A percentile compares a stretch with the other conserved stretches of the same genome.
Evolutionary conservation across 148 eudicot species (phyloP).

Genomic region (Persicaria maculosa): DNA sequence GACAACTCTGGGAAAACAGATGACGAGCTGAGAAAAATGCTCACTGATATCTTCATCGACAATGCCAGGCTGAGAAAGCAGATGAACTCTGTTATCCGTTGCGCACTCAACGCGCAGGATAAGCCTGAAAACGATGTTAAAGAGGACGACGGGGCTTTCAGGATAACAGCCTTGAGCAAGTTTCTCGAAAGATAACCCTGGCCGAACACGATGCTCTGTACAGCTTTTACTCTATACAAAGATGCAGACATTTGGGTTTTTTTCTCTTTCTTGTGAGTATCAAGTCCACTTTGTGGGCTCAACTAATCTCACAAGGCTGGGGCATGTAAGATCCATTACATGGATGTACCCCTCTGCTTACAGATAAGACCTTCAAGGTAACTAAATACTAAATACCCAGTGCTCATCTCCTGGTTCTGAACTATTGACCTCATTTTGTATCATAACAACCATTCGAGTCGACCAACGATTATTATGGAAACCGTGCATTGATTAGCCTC

Average conservation of each 20-base stretch:
- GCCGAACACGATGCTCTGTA: not conserved
- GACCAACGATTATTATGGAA: too few relatives aligned
- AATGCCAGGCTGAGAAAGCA: constrained; percentile 72
- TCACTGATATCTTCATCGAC: constrained; percentile 53
- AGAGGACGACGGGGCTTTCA: constrained; percentile 26
- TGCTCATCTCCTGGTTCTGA: too few relatives aligned
- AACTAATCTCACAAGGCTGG: too few relatives aligned
- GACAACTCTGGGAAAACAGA: constrained; percentile 23
- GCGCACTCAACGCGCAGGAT: constrained; percentile 32
- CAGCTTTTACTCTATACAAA: constrained; percentile 2
- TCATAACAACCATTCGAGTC: too few relatives aligned
- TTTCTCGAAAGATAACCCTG: constrained; percentile 22
- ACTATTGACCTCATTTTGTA: too few relatives aligned
- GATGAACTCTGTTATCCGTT: constrained; percentile 56
- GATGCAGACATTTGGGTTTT: not conserved
- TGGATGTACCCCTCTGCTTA: too few relatives aligned
- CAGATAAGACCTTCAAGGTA: too few relatives aligned
- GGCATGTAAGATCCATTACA: too few relatives aligned
- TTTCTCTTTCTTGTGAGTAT: too few relatives aligned
- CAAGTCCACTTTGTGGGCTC: too few relatives aligned
- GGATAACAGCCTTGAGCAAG: constrained; percentile 34
- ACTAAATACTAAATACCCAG: too few relatives aligned
- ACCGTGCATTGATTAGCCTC: too few relatives aligned
- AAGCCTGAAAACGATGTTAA: constrained; percentile 31
- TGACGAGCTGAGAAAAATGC: constrained; percentile 60